Evolutionary conservation across 345 rosid genomes (phyloP).

Genomic region (Hypericum androsaemum): DNA sequence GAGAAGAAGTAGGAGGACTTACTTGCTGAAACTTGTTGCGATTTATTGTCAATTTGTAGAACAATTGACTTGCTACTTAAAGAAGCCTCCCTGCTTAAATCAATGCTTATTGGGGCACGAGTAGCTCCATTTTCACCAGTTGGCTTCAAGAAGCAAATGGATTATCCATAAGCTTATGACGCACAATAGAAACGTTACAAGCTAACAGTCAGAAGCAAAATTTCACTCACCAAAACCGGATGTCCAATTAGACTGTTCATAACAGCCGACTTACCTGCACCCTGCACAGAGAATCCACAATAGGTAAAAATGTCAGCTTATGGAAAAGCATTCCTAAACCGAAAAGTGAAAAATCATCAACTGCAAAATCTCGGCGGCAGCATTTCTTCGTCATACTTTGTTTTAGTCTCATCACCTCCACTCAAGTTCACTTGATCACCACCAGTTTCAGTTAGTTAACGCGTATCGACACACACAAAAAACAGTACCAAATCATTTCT

Average conservation of each 20-base stretch:
- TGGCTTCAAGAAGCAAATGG: conserved; percentile 43
- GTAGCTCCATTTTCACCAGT: conserved; percentile 99
- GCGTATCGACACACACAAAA: no score
- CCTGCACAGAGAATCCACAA: conserved; percentile 37
- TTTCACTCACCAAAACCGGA: conserved; percentile 71
- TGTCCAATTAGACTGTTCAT: conserved; percentile 94
- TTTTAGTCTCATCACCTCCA: no score
- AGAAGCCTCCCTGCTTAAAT: conserved; percentile 59
- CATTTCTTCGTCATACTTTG: no score
- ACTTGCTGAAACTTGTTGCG: conserved; percentile 97
- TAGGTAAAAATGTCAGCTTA: neutral
- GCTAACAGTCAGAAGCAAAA: neutral
- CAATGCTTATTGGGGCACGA: conserved; percentile 78
- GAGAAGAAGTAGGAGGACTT: conserved; percentile 19
- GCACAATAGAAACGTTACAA: conserved; percentile 8
- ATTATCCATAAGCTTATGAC: neutral
- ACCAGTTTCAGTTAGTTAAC: no score
- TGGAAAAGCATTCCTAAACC: no score
- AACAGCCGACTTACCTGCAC: conserved; percentile 96
- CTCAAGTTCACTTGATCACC: no score
- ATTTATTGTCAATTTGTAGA: conserved; percentile 77
- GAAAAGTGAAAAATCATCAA: no score
- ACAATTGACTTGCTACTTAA: conserved; percentile 66
- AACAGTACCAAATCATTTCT: no score
- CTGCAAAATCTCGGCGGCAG: no score